phyloP scores from a whole-genome alignment of 495 filamentous ascomycete genomes.

The Tuber melanosporum region DNA sequence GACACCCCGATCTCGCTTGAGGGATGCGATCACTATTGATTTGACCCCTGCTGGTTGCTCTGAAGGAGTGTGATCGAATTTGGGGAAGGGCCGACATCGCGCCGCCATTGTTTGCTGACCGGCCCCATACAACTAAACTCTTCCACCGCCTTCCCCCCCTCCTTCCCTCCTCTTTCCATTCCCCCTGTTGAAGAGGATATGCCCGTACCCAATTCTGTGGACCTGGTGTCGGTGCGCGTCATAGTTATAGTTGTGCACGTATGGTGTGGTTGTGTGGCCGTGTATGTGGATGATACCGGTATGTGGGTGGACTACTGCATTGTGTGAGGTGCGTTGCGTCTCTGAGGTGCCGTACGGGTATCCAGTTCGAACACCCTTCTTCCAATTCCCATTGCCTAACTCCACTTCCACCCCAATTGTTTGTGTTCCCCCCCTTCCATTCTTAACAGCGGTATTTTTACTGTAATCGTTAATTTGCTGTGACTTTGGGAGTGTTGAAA shows the following conservation, averaged over 20 bases:
- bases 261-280: background rate
- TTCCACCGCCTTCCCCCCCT: background rate
- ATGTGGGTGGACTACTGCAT: background rate
- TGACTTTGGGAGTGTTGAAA: background rate
- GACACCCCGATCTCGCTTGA: slow-evolving; percentile 35
- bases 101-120: slow-evolving; percentile 33
- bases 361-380: background rate
- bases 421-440: background rate
- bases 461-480: background rate
- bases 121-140: slow-evolving; percentile 23
- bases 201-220: slow-evolving; percentile 37
- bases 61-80: slow-evolving; percentile 20
- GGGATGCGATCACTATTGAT: slow-evolving; percentile 32
- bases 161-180: background rate
- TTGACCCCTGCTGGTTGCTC: slow-evolving; percentile 22
- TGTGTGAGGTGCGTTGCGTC: slow-evolving; percentile 3
- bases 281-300: background rate
- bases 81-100: slow-evolving; percentile 26
- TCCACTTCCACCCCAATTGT: background rate
- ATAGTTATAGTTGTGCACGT: slow-evolving; percentile 28
- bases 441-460: background rate
- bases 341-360: background rate
- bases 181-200: slow-evolving; percentile 34
- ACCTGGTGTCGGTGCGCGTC: slow-evolving; percentile 37
- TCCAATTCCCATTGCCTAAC: slow-evolving; percentile 5